Percentiles rank a stretch among this genome's conserved stretches.
Conservation (phyloP, 352 stramenopile species). For the Phytophthora aleatoria region DNA sequence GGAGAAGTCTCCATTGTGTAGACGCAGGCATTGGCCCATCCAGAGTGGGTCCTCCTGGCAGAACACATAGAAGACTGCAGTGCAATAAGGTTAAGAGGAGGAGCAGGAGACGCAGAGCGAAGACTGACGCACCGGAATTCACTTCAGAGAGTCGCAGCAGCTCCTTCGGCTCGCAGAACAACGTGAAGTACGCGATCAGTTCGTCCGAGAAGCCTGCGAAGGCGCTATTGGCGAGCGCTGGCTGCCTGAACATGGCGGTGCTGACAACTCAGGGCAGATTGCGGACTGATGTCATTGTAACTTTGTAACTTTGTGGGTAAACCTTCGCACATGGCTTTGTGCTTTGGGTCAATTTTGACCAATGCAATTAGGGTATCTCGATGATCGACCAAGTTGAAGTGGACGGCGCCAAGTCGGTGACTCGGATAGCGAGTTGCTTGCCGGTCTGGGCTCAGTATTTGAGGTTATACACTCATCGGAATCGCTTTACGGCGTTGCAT, state of each 20-base stretch:
- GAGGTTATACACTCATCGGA: too few species aligned
- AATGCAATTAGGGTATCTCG: constrained; percentile 9
- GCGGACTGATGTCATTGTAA: constrained; percentile 15
- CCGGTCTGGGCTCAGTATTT: not conserved
- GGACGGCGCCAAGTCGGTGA: not conserved
- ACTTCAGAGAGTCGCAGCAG: constrained; percentile 67
- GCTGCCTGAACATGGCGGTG: constrained; percentile 63
- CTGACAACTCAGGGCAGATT: constrained; percentile 8
- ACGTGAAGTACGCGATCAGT: constrained; percentile 75
- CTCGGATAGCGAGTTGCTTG: not conserved
- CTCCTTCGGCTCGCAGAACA: constrained; percentile 70
- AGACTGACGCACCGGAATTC: constrained; percentile 60
- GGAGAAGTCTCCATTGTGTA: constrained; percentile 71
- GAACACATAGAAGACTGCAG: constrained; percentile 82
- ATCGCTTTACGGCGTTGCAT: too few species aligned
- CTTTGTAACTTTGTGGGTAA: too few species aligned
- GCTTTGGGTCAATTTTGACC: constrained; percentile 2
- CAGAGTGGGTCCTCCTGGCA: constrained; percentile 80
- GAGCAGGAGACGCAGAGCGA: not conserved
- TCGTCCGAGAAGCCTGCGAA: constrained; percentile 77
- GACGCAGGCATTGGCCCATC: constrained; percentile 80
- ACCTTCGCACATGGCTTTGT: constrained; percentile 17
- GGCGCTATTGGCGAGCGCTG: constrained; percentile 56
- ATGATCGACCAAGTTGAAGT: constrained; percentile 25
- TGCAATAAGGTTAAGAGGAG: not conserved